Evolutionary conservation across 495 filamentous ascomycete genomes (phyloP).

Genomic region (Parathielavia hyrcaniae): DNA sequence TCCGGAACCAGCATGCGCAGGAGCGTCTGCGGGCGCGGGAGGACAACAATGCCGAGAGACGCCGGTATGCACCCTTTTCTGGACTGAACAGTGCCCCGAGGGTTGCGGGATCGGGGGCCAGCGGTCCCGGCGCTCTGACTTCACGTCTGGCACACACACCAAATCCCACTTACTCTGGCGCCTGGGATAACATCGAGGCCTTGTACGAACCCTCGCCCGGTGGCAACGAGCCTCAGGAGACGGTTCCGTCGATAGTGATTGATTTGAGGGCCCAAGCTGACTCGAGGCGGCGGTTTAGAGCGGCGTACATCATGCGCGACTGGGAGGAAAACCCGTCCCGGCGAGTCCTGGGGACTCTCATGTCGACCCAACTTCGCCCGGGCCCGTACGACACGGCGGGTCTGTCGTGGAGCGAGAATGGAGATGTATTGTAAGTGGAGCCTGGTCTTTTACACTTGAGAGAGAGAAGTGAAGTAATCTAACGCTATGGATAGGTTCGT

Average conservation of each 20-base stretch:
- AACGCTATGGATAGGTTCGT: conserved; percentile 46
- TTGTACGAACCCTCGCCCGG: conserved; percentile 22
- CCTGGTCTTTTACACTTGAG: background rate
- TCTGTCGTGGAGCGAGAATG: conserved; percentile 63
- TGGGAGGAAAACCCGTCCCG: conserved; percentile 26
- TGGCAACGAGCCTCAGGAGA: background rate
- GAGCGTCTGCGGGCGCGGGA: conserved; percentile 21
- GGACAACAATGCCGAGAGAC: conserved; percentile 17
- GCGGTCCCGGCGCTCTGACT: conserved; percentile 13
- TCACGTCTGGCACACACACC: conserved; percentile 16
- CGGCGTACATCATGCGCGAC: conserved; percentile 29
- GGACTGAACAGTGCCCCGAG: background rate
- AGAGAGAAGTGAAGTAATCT: conserved; percentile 11
- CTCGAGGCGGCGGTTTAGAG: conserved; percentile 19
- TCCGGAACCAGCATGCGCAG: conserved; percentile 20
- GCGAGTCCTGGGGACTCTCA: conserved; percentile 15
- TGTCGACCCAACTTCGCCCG: conserved; percentile 22
- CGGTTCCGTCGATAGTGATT: background rate
- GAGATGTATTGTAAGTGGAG: conserved; percentile 58
- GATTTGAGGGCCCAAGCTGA: conserved; percentile 11
- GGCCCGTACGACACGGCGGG: conserved; percentile 55
- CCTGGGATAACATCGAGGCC: conserved; percentile 25
- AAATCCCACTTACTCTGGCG: conserved; percentile 12
- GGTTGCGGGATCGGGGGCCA: background rate
- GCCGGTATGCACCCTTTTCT: conserved; percentile 22